A percentile compares a stretch with the other conserved stretches of the same genome.
Conservation (phyloP, 306 rosid genomes). For the Dalbergia cochinchinensis region DNA sequence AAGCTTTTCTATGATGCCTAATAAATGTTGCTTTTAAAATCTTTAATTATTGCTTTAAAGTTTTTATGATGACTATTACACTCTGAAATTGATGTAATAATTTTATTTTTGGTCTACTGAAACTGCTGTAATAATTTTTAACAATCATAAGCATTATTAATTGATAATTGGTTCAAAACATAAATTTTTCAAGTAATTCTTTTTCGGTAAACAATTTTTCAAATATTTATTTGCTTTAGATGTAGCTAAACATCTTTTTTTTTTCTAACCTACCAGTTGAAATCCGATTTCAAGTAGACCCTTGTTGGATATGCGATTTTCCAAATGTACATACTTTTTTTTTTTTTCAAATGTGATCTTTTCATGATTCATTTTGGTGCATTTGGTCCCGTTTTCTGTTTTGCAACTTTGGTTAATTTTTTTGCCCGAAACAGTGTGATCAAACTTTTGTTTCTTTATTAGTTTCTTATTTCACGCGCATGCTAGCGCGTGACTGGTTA, state of each 20-base stretch:
- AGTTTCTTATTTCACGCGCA: slow-evolving; percentile 10
- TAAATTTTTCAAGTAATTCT: neutral
- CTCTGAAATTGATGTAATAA: slow-evolving; percentile 19
- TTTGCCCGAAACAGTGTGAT: neutral
- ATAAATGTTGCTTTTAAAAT: slow-evolving; percentile 37
- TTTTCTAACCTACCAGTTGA: no score
- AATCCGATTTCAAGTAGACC: no score
- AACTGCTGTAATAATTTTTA: slow-evolving; percentile 18
- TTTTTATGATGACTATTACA: slow-evolving; percentile 3
- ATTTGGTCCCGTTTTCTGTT: neutral
- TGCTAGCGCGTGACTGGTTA: slow-evolving; percentile 10
- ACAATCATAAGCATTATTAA: slow-evolving; percentile 23
- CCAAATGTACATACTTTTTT: neutral
- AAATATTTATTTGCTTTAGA: no score
- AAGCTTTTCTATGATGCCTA: slow-evolving; percentile 32
- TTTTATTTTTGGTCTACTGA: neutral
- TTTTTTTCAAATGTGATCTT: neutral
- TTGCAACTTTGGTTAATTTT: neutral
- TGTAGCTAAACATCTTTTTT: neutral
- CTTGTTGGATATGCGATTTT: neutral
- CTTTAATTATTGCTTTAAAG: slow-evolving; percentile 6
- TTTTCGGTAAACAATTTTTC: no score
- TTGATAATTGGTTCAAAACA: neutral
- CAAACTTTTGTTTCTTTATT: neutral
- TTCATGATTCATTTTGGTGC: slow-evolving; percentile 1